Evolutionary conservation across 495 filamentous ascomycete genomes (phyloP).

Genomic region (Annulohypoxylon moriforme): DNA sequence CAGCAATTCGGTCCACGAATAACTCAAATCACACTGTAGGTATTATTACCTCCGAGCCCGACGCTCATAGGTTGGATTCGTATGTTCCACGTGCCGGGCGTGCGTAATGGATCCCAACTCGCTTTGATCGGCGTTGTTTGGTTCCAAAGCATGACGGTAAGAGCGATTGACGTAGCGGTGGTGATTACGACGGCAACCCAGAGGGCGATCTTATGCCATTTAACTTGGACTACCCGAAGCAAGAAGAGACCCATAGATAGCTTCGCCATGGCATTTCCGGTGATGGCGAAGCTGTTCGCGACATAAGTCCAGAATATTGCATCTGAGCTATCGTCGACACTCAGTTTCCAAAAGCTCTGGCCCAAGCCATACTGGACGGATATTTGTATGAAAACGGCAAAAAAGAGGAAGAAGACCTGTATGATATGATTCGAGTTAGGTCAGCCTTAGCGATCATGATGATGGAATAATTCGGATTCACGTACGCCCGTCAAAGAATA

Average conservation of each 20-base stretch:
- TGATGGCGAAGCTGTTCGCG: slow-evolving; percentile 54
- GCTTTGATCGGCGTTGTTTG: slow-evolving; percentile 51
- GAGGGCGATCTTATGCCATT: slow-evolving; percentile 51
- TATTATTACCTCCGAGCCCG: slow-evolving; percentile 52
- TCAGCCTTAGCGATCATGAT: neutral
- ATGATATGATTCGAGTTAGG: slow-evolving; percentile 6
- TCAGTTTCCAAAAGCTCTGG: slow-evolving; percentile 49
- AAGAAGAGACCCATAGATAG: slow-evolving; percentile 57
- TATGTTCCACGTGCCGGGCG: slow-evolving; percentile 52
- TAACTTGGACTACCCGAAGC: slow-evolving; percentile 52
- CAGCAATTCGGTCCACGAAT: neutral
- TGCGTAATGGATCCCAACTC: slow-evolving; percentile 54
- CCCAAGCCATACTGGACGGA: slow-evolving; percentile 51
- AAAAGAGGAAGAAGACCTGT: slow-evolving; percentile 51
- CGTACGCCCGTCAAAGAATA: slow-evolving; percentile 49
- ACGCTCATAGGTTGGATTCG: slow-evolving; percentile 54
- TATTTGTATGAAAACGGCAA: slow-evolving; percentile 50
- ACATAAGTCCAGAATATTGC: slow-evolving; percentile 56
- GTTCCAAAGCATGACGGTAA: slow-evolving; percentile 54
- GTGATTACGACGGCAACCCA: slow-evolving; percentile 53
- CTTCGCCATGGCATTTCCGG: slow-evolving; percentile 55
- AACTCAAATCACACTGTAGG: neutral
- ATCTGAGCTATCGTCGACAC: slow-evolving; percentile 46
- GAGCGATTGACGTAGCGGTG: slow-evolving; percentile 44
- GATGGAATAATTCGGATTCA: neutral